Base-by-base conservation (phyloP, 345 rosid genomes). In the Euphorbia pulcherrima region DNA sequence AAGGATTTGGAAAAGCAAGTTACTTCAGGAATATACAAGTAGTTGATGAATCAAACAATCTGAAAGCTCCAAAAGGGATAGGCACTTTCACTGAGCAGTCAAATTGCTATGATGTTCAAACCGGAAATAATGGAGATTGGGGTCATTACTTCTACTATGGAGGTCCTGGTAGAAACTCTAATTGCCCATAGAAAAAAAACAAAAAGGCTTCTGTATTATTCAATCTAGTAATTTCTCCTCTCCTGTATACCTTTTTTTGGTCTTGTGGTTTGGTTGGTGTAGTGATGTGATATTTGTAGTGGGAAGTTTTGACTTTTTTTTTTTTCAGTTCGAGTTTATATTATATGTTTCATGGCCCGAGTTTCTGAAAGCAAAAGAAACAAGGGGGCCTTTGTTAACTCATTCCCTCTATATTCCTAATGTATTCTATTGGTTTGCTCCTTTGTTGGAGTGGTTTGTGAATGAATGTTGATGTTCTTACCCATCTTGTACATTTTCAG, bases 81-180 rank as follows among this genome's bases (percentile, higher is more conserved):
- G 96, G 93, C 40, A 94, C 97, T 66, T 94, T 86, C 79, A 94
- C 97, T 0, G 97, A 94, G 71, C 88, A 91, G 69, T 94, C 97
- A 18, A 91, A 86, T 76, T 91, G 97, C 87, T 89, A 94, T 58
- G 96, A 89, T 80, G 96, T 94, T 64, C 96, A 89, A 73, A 88
- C 82, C 0, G 97, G 96, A 56, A 85, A 68, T 67, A 94, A 89
- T 66, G 96, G 90, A 27, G 97, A 89, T 75, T 92, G 97, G 97
- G 97, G 99, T 30, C 99, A 92, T 81, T 92, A 81, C 90, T 91
- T 94, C 63, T 91, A 94, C 75, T 91, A 88, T 68, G 96, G 99
- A 60, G 97, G 99, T 54, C 97, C 97, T 52, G 97, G 97, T 68
- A 91, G 75, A 78, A 94, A 86, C 77, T 72, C 85, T 33, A 89